Base-by-base conservation (phyloP, 1,284 basidiomycete genomes). In the Schizophyllum amplum region DNA sequence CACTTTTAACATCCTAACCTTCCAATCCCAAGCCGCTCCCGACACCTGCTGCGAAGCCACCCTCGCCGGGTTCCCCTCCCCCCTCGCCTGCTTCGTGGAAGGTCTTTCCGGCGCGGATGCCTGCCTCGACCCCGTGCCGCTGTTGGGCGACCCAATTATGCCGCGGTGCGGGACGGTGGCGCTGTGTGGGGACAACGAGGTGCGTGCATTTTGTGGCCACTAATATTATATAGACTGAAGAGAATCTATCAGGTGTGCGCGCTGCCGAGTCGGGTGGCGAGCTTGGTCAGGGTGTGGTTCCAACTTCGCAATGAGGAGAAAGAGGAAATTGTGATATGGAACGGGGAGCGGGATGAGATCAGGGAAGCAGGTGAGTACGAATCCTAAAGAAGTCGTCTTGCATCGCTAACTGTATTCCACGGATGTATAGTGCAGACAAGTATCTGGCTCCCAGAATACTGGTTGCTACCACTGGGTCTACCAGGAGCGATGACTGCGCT, bases 381-480 rank as follows among this genome's bases (percentile, higher is more conserved):
- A 55, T n/a, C n/a, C n/a, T n/a, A n/a, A n/a, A n/a, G n/a, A n/a
- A n/a, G n/a, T n/a, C n/a, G n/a, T n/a, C n/a, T n/a, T n/a, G n/a
- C n/a, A n/a, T n/a, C n/a, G n/a, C n/a, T n/a, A n/a, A n/a, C n/a
- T n/a, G n/a, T n/a, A n/a, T n/a, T n/a, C n/a, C n/a, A n/a, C n/a
- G n/a, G n/a, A n/a, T n/a, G n/a, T n/a, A n/a, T n/a, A 90, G 87
- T 90, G n/a, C 69, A 72, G 51, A 76, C 87, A 1, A 74, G 79
- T 11, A 71, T 61, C 21, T 73, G 80, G 57, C 67, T 72, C 0
- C 77, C 86, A 1, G 72, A 79, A 1, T 69, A 72, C 22, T 50
- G 61, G 20, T 64, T 82, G 49, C 65, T 86, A 1, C 80, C 84
- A 0, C 57, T 77, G 5, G 68, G 69, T 59, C 64, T 83, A 11